phyloP scores from a whole-genome alignment of 2,329 filamentous ascomycete species.

The Colletotrichum sansevieriae region DNA sequence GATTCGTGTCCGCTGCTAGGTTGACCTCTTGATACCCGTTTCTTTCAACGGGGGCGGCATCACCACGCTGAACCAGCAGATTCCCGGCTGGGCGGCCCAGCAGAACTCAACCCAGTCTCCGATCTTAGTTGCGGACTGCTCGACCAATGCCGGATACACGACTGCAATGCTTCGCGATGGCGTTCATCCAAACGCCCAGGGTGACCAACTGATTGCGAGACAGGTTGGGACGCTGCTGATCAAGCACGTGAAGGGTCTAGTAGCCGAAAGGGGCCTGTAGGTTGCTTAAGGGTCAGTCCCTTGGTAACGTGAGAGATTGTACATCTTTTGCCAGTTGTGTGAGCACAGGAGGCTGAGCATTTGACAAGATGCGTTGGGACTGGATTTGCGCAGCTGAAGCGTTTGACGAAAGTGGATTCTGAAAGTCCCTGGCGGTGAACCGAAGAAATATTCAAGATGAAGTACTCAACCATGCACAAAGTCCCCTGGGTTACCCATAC shows the following conservation, averaged over 20 bases:
- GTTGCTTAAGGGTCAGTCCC: neutral
- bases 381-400: too few relatives aligned
- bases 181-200: slow-evolving; percentile 55
- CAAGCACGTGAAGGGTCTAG: slow-evolving; percentile 47
- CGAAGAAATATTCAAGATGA: too few relatives aligned
- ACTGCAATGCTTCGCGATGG: slow-evolving; percentile 53
- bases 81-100: slow-evolving; percentile 53
- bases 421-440: too few relatives aligned
- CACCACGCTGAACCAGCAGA: slow-evolving; percentile 51
- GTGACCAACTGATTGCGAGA: slow-evolving; percentile 52
- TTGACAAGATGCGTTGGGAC: too few relatives aligned
- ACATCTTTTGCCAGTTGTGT: too few relatives aligned
- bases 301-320: too few relatives aligned
- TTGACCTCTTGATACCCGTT: slow-evolving; percentile 56
- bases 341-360: too few relatives aligned
- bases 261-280: neutral
- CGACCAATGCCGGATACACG: slow-evolving; percentile 50
- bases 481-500: too few relatives aligned
- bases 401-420: too few relatives aligned
- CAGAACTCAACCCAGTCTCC: slow-evolving; percentile 54
- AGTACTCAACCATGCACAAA: too few relatives aligned
- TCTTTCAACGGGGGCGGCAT: slow-evolving; percentile 48
- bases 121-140: slow-evolving; percentile 56
- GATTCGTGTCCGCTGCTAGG: slow-evolving; percentile 43
- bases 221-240: slow-evolving; percentile 50